Conservation (phyloP, 139 green algal genomes). For the Trebouxia sp. region DNA sequence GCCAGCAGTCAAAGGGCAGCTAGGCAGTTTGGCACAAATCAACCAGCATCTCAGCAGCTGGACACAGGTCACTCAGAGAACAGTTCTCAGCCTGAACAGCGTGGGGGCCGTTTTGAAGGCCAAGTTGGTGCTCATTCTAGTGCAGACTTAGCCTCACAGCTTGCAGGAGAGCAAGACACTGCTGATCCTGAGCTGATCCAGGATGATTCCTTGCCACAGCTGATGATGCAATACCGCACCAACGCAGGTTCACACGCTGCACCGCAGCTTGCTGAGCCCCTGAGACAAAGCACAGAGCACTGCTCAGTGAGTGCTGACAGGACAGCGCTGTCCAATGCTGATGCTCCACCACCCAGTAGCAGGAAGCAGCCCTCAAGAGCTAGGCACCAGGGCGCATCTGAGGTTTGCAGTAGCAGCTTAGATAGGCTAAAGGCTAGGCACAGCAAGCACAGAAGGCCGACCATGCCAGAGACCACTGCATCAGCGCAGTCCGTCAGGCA, state of each 20-base stretch:
- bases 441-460: not conserved
- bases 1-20: not conserved
- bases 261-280: not conserved
- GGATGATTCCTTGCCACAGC: not conserved
- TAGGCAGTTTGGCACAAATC: not conserved
- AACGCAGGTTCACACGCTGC: not conserved
- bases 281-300: not conserved
- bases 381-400: no score
- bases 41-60: no score
- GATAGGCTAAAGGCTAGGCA: not conserved
- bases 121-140: no score
- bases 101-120: no score
- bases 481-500: no score
- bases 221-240: not conserved
- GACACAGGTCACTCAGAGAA: no score
- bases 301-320: not conserved
- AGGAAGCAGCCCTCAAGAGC: no score
- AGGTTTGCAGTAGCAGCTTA: not conserved
- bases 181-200: not conserved
- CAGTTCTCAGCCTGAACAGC: no score
- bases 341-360: no score
- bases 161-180: not conserved
- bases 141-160: not conserved
- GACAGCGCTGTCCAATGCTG: not conserved
- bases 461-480: not conserved